Evolutionary conservation across 2,329 filamentous ascomycete species (phyloP), one percentile per base, ranked within the genome.

Genomic region (Eutypella sp.): DNA sequence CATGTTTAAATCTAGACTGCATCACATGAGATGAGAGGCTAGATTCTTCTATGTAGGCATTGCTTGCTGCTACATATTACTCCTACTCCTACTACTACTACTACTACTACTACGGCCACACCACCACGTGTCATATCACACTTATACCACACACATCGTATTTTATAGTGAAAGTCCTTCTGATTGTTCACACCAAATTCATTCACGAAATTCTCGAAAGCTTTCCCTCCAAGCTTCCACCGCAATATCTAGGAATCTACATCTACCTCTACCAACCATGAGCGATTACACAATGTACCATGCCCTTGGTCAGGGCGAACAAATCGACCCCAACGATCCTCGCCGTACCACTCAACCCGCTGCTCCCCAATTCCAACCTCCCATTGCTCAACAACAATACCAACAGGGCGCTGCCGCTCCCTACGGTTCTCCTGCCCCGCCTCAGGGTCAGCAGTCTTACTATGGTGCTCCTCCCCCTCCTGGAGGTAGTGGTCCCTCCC

Each of bases 221-320:
- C n/a, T 16, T 20, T 9, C 39, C 39, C 27, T 16, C 16, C 8
- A 8, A 34, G 31, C 18, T 4, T 23, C 41, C 19, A 44, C 18
- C 15, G 27, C 19, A 24, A 44, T 25, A 7, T 11, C 41, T 34
- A n/a, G 23, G 40, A 22, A 31, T 16, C 29, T 25, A 19, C 7
- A 10, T 18, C n/a, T 37, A n/a, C n/a, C n/a, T n/a, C n/a, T n/a
- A n/a, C n/a, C n/a, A n/a, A n/a, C 53, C 54, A 81, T 81, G 77
- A 72, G 75, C 58, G 75, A 80, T 54, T 74, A 78, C 59, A 64
- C 71, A 49, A 73, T 74, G 63, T 81, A 76, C 57, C 75, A 81
- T 56, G 67, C 74, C 58, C 69, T 80, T 44, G 79, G 77, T 40
- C 76, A 81, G 57, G 75, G 74, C 57, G 73, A 77, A 51, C 71